Conservation (phyloP, 2,329 filamentous ascomycete species). For the Colletotrichum ledebouriae region DNA sequence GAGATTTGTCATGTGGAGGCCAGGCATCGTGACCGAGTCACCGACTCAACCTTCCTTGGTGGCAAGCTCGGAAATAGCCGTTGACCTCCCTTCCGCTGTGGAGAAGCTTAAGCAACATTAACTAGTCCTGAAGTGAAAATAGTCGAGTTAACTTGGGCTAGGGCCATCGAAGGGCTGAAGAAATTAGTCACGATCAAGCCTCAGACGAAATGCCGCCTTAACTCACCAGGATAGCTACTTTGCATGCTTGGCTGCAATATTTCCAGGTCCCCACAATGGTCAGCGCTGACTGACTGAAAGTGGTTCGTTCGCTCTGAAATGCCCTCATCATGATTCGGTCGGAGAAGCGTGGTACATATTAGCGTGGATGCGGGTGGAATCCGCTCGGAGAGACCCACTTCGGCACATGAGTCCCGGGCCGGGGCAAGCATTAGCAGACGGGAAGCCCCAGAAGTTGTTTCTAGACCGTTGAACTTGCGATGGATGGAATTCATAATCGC, state of each 20-base stretch:
- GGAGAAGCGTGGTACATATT: conserved; percentile 7
- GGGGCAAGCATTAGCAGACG: background rate
- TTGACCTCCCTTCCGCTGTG: background rate
- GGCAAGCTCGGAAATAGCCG: background rate
- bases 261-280: background rate
- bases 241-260: background rate
- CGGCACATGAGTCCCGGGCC: conserved; percentile 31
- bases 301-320: background rate
- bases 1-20: background rate
- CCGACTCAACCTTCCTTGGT: conserved; percentile 9
- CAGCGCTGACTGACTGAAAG: conserved; percentile 3
- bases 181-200: too few relatives aligned
- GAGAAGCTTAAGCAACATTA: too few relatives aligned
- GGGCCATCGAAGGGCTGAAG: too few relatives aligned
- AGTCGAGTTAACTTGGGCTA: too few relatives aligned
- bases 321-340: background rate
- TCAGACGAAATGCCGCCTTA: too few relatives aligned
- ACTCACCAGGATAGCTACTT: background rate
- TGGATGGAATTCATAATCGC: too few relatives aligned
- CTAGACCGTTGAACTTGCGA: background rate
- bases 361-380: conserved; percentile 5
- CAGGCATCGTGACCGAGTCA: conserved; percentile 4
- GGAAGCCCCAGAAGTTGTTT: background rate
- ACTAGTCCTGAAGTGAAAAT: too few relatives aligned
- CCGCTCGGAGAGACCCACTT: conserved; percentile 6